Evolutionary conservation across 257 asterid species (phyloP).

Genomic region (Nicotiana benthamiana): DNA sequence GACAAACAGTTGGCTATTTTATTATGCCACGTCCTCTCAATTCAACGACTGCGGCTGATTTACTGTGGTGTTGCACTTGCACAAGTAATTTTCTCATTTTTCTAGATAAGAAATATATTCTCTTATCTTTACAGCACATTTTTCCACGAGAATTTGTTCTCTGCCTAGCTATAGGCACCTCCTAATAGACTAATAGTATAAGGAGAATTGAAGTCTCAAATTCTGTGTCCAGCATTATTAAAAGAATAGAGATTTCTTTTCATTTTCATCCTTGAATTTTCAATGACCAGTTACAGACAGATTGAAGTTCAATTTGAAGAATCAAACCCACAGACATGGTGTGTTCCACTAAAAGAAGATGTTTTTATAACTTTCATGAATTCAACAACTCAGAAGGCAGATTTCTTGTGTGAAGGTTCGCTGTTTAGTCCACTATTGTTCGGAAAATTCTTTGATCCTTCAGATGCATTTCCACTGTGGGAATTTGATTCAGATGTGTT

Average conservation of each 20-base stretch:
- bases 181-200: conserved; percentile 3
- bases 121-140: conserved; percentile 21
- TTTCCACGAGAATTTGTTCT: conserved; percentile 35
- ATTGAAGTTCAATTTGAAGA: conserved; percentile 47
- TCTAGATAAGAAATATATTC: conserved; percentile 31
- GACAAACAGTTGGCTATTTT: neutral
- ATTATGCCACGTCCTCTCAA: neutral
- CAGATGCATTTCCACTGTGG: conserved; percentile 89
- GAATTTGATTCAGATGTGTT: conserved; percentile 57
- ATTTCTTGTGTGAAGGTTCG: conserved; percentile 36
- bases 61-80: neutral
- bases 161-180: neutral
- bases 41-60: neutral
- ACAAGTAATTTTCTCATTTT: neutral
- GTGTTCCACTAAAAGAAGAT: conserved; percentile 58
- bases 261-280: neutral
- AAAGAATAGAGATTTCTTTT: neutral
- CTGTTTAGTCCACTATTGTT: conserved; percentile 63
- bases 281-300: conserved; percentile 37
- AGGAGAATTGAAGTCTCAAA: neutral
- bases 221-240: neutral
- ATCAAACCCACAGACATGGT: conserved; percentile 54
- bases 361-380: conserved; percentile 30
- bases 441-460: conserved; percentile 88
- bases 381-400: conserved; percentile 24